phyloP scores from a whole-genome alignment of 495 filamentous ascomycete genomes.

The Platismatia glauca region DNA sequence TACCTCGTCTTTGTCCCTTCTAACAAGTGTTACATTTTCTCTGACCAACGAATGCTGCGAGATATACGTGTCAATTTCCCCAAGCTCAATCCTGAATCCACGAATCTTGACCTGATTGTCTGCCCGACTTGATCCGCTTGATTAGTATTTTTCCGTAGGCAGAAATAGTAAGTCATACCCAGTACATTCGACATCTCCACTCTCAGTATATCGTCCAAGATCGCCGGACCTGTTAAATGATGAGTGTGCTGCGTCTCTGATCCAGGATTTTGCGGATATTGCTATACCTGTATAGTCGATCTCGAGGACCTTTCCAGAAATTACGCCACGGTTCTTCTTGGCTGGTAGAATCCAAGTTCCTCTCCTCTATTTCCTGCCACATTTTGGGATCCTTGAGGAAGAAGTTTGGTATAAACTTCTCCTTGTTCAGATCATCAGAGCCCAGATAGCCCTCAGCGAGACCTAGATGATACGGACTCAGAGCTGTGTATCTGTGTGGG shows the following conservation, averaged over 20 bases:
- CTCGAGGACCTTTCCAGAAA: constrained; percentile 74
- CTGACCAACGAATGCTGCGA: constrained; percentile 63
- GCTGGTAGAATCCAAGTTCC: constrained; percentile 25
- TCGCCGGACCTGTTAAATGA: constrained; percentile 48
- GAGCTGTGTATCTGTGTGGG: not conserved
- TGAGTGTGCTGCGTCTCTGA: constrained; percentile 58
- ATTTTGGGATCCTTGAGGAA: constrained; percentile 61
- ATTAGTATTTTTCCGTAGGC: not conserved
- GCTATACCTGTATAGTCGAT: constrained; percentile 68
- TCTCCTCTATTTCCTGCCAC: constrained; percentile 59
- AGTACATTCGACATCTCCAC: constrained; percentile 35
- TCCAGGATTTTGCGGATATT: constrained; percentile 44
- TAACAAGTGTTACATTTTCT: constrained; percentile 80
- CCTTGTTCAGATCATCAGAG: constrained; percentile 55
- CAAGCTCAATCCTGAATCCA: constrained; percentile 90
- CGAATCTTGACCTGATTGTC: constrained; percentile 94
- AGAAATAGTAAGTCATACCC: not conserved
- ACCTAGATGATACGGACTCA: not conserved
- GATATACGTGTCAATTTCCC: constrained; percentile 84
- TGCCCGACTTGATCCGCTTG: constrained; percentile 60
- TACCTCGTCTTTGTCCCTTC: constrained; percentile 75
- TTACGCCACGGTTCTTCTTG: constrained; percentile 62
- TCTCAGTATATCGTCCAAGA: constrained; percentile 35
- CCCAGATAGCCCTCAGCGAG: constrained; percentile 83
- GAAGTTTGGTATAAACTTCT: constrained; percentile 86